Base-by-base conservation (phyloP, 495 filamentous ascomycete species). In the Daldinia childiae region DNA sequence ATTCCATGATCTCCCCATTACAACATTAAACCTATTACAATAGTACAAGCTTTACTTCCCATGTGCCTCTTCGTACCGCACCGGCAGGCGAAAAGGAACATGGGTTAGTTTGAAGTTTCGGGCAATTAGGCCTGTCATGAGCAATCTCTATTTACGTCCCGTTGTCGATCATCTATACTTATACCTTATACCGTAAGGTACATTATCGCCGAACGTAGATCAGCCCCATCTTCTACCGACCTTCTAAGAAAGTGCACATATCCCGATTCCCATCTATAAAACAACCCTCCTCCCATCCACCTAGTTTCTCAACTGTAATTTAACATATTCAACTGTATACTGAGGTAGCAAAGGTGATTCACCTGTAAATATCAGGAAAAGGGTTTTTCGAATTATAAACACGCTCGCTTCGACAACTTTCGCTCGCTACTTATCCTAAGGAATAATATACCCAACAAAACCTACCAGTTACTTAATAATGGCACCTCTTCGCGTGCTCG, bases 401-500 rank as follows among this genome's bases (percentile, higher is more conserved):
- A 50, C 43, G 29, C 34, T 26, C 56, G 32, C 32, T 57, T 50
- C 19, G 32, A 24, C 32, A n/a, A 71, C 61, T 57, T 62, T 54
- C 34, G 12, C 68, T 63, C 69, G 56, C 50, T 72, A 72, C 64
- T 29, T 14, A 59, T 50, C 36, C 21, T 24, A 48, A 48, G 43
- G 39, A 36, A 64, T 36, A 57, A 51, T 12, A 55, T 24, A 48
- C 17, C 19, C 19, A 32, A 62, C 27, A 7, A 58, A 24, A 24
- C 43, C 19, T 21, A 48, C 9, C 19, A 41, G 61, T 21, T 27
- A 51, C 9, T 27, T 59, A 62, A 72, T 63, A 48, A 78, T 78
- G 76, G 76, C 76, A 43, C 74, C 76, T 58, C 48, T 76, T 29
- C 76, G 76, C 4, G 52, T 76, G n/a, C 63, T 79, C 69, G 61